Base-by-base conservation (phyloP, 1,139 yeast species). In the Suhomyces chickasaworum region DNA sequence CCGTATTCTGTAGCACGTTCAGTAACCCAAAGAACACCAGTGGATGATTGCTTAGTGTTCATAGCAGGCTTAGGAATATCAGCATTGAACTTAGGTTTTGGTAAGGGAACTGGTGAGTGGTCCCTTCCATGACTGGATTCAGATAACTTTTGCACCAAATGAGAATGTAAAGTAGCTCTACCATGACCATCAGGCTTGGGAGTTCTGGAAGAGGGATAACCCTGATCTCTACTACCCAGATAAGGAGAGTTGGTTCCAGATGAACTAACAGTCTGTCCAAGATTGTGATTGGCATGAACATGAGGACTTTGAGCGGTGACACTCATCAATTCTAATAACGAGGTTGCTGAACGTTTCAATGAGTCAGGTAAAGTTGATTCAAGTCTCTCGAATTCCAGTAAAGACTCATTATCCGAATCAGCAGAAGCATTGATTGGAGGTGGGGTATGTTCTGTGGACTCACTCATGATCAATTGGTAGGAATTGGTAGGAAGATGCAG, bases 11-110 rank as follows among this genome's bases (percentile, higher is more conserved):
- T 64, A 25, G 88, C 88, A 54, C 86, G 70, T 59, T 83, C 87
- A 1, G 87, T 83, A 41, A 81, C 81, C 87, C 87, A 83, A 50
- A 82, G 76, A 16, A 83, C 88, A 48, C 88, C 88, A 1, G 88
- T 83, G 8, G 86, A 80, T 12, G 84, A 78, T 56, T 81, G 85
- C 45, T 75, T 74, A 30, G 81, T 77, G 62, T 82, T 83, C 69
- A 82, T 67, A 10, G 86, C 87, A 2, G 87, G 87, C 56, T 75
- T 76, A 52, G 74, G 75, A 50, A 77, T 77, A 39, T 64, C 73
- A 37, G 71, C 76, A 49, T 74, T 66, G 53, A 70, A 67, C 44
- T 68, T 63, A 3, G 83, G 83, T 38, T 68, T 69, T 0, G 83
- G 83, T 36, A 77, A 62, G 2, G 83, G 83, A n/a, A 78, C 64